phyloP scores from a whole-genome alignment of 2,329 filamentous ascomycete species.

The Botrytis byssoidea region DNA sequence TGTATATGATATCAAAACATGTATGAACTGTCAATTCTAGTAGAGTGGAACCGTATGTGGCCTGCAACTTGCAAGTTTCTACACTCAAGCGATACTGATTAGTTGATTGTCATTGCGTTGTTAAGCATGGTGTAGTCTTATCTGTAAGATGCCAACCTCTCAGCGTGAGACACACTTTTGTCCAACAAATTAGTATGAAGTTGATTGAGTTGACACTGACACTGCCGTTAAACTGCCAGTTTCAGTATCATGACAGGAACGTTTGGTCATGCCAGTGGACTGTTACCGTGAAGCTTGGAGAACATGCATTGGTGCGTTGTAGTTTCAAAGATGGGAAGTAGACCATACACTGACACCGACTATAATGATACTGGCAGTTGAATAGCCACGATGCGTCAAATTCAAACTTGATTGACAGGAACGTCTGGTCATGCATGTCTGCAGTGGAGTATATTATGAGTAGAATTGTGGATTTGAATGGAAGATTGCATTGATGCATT shows the following conservation, averaged over 20 bases:
- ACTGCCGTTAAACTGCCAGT: not conserved
- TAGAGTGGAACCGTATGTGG: not conserved
- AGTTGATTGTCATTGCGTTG: not conserved
- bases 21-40: conserved; percentile 9
- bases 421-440: not conserved
- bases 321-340: not conserved
- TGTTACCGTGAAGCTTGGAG: not conserved
- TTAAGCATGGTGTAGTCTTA: not conserved
- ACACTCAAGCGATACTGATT: not conserved
- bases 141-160: not conserved
- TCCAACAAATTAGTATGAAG: not conserved
- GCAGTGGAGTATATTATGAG: not conserved
- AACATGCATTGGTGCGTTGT: conserved; percentile 7
- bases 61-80: not conserved
- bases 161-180: conserved; percentile 8
- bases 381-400: not conserved
- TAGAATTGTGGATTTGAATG: not conserved
- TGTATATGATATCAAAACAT: not conserved
- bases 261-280: not conserved
- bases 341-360: not conserved
- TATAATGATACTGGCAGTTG: not conserved
- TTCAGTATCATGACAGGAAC: not conserved
- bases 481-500: conserved; percentile 5
- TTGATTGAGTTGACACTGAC: not conserved
- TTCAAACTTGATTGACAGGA: not conserved